phyloP scores from a whole-genome alignment of 176 grass and related monocot genomes.

The Microstegium vimineum region DNA sequence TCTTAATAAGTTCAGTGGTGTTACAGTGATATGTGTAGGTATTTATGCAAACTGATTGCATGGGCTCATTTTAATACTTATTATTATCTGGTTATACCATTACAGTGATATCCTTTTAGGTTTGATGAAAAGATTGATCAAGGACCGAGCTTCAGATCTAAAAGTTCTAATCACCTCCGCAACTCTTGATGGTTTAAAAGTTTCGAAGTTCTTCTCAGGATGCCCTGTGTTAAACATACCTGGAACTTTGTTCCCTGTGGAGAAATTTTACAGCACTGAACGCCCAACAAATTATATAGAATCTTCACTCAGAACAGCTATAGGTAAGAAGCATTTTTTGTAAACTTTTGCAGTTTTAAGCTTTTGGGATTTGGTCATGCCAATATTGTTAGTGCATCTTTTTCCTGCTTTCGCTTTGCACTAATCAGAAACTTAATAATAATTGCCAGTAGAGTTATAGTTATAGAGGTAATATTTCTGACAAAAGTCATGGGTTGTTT shows the following conservation, averaged over 20 bases:
- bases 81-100: constrained; percentile 3
- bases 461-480: not conserved
- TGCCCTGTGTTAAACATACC: constrained; percentile 83
- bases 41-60: not conserved
- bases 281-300: constrained; percentile 88
- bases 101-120: constrained; percentile 92
- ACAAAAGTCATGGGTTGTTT: not conserved
- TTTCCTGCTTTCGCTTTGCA: not conserved
- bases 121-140: constrained; percentile 87
- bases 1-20: not conserved
- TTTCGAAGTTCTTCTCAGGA: constrained; percentile 86
- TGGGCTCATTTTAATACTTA: constrained; percentile 19
- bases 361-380: not conserved
- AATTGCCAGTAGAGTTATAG: not conserved
- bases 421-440: not conserved
- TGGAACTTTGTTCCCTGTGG: constrained; percentile 85
- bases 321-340: constrained; percentile 43
- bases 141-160: constrained; percentile 59
- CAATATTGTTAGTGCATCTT: not conserved
- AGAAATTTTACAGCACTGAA: constrained; percentile 91
- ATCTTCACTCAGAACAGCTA: constrained; percentile 83
- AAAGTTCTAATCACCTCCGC: constrained; percentile 97
- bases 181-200: constrained; percentile 88
- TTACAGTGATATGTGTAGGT: not conserved
- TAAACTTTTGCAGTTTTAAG: not conserved